Evolutionary conservation across 202 grass and related monocot genomes (phyloP).

Genomic region (Zoysia matrella): DNA sequence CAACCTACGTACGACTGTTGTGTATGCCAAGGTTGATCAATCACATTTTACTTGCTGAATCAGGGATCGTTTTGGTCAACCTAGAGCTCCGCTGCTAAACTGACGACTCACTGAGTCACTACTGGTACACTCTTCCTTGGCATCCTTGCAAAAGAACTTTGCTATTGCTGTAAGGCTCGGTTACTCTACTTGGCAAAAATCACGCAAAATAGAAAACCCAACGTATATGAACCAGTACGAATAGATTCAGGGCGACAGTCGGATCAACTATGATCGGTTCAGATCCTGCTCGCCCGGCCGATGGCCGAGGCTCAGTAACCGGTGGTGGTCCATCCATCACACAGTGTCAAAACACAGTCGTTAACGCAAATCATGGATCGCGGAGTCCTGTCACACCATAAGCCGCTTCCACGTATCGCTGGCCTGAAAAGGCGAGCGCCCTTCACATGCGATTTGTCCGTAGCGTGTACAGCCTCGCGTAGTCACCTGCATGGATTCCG

Average conservation of each 20-base stretch:
- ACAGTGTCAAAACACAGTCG: not conserved
- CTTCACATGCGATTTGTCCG: slow-evolving; percentile 39
- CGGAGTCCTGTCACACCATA: not conserved
- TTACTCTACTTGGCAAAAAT: not conserved
- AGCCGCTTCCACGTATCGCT: not conserved
- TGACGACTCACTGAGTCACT: not conserved
- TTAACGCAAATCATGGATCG: slow-evolving; percentile 29
- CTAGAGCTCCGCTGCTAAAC: not conserved
- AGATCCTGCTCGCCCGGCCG: not conserved
- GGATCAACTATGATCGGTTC: not conserved
- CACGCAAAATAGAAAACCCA: too few relatives aligned
- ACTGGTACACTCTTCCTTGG: not conserved
- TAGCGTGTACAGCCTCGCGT: slow-evolving; percentile 21
- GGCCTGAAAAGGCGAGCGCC: slow-evolving; percentile 39
- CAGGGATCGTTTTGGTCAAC: not conserved
- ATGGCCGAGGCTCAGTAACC: not conserved
- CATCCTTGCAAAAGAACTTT: not conserved
- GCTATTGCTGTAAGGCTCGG: not conserved
- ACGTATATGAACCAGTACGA: not conserved
- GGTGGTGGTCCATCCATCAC: slow-evolving; percentile 8
- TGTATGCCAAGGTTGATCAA: slow-evolving; percentile 31
- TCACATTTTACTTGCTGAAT: not conserved
- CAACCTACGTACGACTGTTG: not conserved
- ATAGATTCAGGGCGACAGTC: not conserved
- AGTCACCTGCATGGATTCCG: slow-evolving; percentile 51